Conservation (phyloP, 1,139 yeast species). For the Magnusiomyces suaveolens region DNA sequence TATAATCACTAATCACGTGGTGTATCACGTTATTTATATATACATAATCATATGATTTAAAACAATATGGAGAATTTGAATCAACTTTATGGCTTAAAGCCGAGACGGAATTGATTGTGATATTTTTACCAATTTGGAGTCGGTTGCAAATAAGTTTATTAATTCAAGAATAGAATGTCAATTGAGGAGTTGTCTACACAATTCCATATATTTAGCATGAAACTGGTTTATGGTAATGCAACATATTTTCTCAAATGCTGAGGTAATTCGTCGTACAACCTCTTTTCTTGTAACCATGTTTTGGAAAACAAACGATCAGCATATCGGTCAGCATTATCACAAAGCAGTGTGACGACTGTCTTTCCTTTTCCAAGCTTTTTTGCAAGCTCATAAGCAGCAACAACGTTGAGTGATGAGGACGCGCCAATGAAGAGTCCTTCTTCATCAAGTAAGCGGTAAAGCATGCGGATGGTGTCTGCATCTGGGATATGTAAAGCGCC, state of each 20-base stretch:
- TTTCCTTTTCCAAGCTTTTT: conserved; percentile 66
- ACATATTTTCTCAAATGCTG: conserved; percentile 60
- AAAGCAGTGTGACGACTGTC: conserved; percentile 74
- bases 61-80: too few species aligned
- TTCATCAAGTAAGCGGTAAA: conserved; percentile 70
- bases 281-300: conserved; percentile 65
- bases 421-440: conserved; percentile 92
- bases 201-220: not conserved
- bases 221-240: conserved; percentile 24
- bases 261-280: conserved; percentile 53
- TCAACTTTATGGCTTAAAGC: too few species aligned
- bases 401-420: conserved; percentile 74
- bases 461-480: conserved; percentile 65
- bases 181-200: not conserved
- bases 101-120: too few species aligned
- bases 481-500: conserved; percentile 67
- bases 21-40: too few species aligned
- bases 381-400: conserved; percentile 69
- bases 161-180: too few species aligned
- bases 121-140: too few species aligned
- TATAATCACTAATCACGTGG: too few species aligned
- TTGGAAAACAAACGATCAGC: conserved; percentile 70
- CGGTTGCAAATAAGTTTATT: too few species aligned
- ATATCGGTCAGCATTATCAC: conserved; percentile 85
- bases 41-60: too few species aligned